A percentile compares a stretch with the other conserved stretches of the same genome.
These are phyloP conservation scores for Ceratobasidium papillatum DNA, from an alignment of 1,284 basidiomycete genomes.

Conservation along the genomic window DNA sequence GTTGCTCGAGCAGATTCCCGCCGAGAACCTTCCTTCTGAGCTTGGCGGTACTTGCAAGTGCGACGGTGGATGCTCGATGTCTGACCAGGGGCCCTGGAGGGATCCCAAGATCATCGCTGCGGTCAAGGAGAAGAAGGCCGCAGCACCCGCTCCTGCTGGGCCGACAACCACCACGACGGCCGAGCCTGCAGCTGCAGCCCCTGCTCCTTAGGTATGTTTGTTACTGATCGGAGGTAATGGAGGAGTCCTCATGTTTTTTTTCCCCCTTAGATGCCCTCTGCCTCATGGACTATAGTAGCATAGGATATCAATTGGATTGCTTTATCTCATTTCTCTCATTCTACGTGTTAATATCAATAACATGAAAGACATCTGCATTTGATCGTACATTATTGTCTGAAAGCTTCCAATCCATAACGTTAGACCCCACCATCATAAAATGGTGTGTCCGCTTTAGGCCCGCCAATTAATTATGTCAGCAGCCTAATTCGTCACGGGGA, in stretches of 20 bases:
- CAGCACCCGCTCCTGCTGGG: neutral
- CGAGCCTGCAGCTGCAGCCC: neutral
- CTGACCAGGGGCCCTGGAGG: conserved; percentile 96
- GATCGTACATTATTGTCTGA: neutral
- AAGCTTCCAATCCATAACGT: neutral
- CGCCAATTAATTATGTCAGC: conserved; percentile 16
- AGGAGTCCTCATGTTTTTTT: neutral
- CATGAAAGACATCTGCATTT: conserved; percentile 4
- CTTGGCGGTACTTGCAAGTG: conserved; percentile 89
- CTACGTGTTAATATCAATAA: conserved; percentile 11
- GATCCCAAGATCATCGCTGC: conserved; percentile 44
- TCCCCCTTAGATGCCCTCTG: conserved; percentile 22
- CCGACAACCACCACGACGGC: conserved; percentile 10
- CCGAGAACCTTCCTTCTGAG: conserved; percentile 83
- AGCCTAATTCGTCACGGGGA: conserved; percentile 34
- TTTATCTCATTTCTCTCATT: neutral
- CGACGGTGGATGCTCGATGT: conserved; percentile 82
- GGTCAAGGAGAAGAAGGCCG: conserved; percentile 21
- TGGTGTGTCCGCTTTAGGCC: neutral
- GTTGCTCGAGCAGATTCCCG: conserved; percentile 81
- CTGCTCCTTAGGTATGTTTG: conserved; percentile 25
- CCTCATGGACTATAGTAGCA: conserved; percentile 4
- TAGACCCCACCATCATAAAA: neutral
- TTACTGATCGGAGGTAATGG: neutral
- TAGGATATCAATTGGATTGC: conserved; percentile 1